phyloP scores from a whole-genome alignment of 345 rosid species.

The Moricandia arvensis region DNA sequence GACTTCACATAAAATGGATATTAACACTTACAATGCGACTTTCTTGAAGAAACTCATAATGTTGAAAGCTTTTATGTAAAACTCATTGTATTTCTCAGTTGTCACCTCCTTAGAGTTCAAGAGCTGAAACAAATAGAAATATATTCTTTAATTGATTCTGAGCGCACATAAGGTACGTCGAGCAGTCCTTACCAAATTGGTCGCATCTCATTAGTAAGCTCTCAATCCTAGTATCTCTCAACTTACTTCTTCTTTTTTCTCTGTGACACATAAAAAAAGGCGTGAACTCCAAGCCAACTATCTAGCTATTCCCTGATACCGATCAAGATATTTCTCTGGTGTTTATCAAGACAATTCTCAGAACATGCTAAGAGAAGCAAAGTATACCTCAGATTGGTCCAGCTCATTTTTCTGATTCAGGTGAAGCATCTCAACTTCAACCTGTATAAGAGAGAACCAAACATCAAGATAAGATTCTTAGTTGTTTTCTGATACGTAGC shows the following conservation, averaged over 20 bases:
- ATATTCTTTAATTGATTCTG: not conserved
- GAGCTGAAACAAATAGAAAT: conserved; percentile 51
- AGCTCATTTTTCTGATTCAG: conserved; percentile 69
- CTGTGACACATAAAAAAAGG: not conserved
- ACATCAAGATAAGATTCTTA: not conserved
- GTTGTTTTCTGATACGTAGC: not conserved
- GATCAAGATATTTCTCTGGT: too few relatives aligned
- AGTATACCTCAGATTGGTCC: conserved; percentile 57
- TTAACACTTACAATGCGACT: too few relatives aligned
- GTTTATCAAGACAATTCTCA: too few relatives aligned
- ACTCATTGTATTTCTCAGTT: conserved; percentile 81
- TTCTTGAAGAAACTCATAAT: too few relatives aligned
- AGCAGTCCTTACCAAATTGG: conserved; percentile 69
- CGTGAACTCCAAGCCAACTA: conserved; percentile 1
- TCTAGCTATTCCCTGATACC: conserved; percentile 3
- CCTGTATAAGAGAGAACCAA: too few relatives aligned
- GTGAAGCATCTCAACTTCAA: conserved; percentile 90
- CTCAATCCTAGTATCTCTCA: too few relatives aligned
- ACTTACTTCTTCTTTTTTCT: too few relatives aligned
- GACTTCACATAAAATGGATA: too few relatives aligned
- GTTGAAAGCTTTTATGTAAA: not conserved
- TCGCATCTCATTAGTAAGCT: conserved; percentile 26
- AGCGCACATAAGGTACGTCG: not conserved
- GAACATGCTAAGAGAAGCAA: too few relatives aligned
- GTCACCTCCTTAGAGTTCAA: conserved; percentile 88